These are phyloP conservation scores for Oemleria cerasiformis DNA, from an alignment of 306 rosid genomes.

Conservation along the genomic window DNA sequence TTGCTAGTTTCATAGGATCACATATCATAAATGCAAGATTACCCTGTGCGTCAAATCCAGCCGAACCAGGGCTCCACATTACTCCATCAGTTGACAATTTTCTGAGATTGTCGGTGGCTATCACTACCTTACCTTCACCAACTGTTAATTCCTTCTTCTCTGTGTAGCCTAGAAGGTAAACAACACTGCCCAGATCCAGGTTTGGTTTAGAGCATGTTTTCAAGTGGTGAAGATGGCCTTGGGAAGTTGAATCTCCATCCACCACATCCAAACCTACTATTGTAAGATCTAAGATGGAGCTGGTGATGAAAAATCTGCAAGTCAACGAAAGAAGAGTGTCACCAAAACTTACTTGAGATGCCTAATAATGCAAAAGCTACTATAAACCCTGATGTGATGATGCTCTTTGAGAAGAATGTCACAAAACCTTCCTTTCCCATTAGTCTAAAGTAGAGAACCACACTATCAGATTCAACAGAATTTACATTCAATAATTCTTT, in stretches of 20 bases:
- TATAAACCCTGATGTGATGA: neutral
- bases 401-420: neutral
- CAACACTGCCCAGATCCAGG: constrained; percentile 81
- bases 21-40: constrained; percentile 97
- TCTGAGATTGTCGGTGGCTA: constrained; percentile 94
- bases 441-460: neutral
- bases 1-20: constrained; percentile 96
- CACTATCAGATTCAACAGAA: neutral
- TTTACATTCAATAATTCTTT: neutral
- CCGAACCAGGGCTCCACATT: constrained; percentile 85
- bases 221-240: constrained; percentile 65
- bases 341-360: constrained; percentile 10
- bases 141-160: constrained; percentile 70
- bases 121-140: constrained; percentile 92
- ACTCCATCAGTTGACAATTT: constrained; percentile 85
- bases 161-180: constrained; percentile 81
- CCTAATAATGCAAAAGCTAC: constrained; percentile 4
- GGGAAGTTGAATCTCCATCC: constrained; percentile 81
- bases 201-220: constrained; percentile 77
- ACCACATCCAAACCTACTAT: constrained; percentile 84
- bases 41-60: constrained; percentile 90
- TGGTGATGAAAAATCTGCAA: constrained; percentile 92
- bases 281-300: constrained; percentile 95
- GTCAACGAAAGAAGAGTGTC: constrained; percentile 20
- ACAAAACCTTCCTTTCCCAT: constrained; percentile 4